Evolutionary conservation across 306 rosid species (phyloP).

Genomic region (Malus fusca): DNA sequence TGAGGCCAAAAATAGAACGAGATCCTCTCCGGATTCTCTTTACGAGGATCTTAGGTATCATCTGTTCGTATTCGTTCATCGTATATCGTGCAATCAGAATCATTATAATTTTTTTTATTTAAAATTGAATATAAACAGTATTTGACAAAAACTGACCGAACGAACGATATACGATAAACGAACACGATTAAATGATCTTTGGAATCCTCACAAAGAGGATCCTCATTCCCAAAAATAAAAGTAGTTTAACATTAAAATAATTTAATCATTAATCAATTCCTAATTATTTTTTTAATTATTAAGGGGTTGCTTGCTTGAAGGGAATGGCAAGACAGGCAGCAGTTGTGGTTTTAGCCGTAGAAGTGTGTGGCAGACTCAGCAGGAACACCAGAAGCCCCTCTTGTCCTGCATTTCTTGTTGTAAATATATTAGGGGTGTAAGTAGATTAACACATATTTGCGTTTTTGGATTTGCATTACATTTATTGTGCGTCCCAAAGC

Average conservation of each 20-base stretch:
- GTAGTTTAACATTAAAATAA: too few species aligned
- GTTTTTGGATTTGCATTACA: neutral
- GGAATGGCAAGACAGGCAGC: conserved; percentile 12
- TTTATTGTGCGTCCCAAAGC: neutral
- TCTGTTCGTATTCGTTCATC: fast-evolving
- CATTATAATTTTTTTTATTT: too few species aligned
- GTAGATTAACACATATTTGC: neutral
- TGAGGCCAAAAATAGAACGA: neutral
- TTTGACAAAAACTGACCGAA: too few species aligned
- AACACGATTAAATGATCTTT: fast-evolving
- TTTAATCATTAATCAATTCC: too few species aligned
- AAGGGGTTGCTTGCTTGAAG: conserved; percentile 53
- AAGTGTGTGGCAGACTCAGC: conserved; percentile 12
- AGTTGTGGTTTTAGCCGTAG: neutral
- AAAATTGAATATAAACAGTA: too few species aligned
- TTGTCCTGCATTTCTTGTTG: too few species aligned
- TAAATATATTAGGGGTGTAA: neutral
- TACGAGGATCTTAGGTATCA: fast-evolving
- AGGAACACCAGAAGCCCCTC: neutral
- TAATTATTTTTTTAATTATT: neutral
- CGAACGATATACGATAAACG: too few species aligned
- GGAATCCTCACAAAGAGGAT: too few species aligned
- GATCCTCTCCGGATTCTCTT: too few species aligned
- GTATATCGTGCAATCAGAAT: too few species aligned
- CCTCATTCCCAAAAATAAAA: too few species aligned